Base-by-base conservation (phyloP, 1,284 basidiomycete genomes). In the Cronartium quercuum region DNA sequence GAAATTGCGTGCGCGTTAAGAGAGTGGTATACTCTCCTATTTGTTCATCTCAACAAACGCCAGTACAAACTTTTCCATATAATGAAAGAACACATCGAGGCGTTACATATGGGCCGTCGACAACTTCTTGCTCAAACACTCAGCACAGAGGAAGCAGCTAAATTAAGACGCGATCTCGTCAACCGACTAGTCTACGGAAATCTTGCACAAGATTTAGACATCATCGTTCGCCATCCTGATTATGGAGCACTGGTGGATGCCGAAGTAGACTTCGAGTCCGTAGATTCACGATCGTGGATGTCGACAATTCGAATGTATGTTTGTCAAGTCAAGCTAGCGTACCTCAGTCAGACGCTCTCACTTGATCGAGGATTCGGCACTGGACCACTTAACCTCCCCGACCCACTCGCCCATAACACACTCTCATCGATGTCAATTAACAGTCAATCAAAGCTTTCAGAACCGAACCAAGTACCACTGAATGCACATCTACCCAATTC, bases 1-100 rank as follows among this genome's bases (percentile, higher is more conserved):
- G 95, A 98, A 83, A 96, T 98, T 78, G 91, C 95, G 0, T 95
- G 93, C 24, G 94, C 95, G 0, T 84, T 98, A 57, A 88, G 94
- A 44, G 95, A 98, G 86, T 74, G 64, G 42, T 62, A 40, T 12
- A 47, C 21, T 66, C 77, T 80, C 38, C 90, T 97, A 86, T 94
- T 94, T 80, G 88, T 89, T 71, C 94, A 97, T 82, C 89, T 98
- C 35, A 88, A 89, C 3, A 86, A 88, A 66, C 87, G 93, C 74
- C 91, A 98, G 80, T 98, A 98, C 84, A 87, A 87, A 57, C 87
- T 95, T 21, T 96, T 98, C 83, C 88, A 90, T 78, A 85, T 88
- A 5, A 92, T 98, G 63, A 88, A 89, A 73, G 89, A 90, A 71
- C 92, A 96, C 79, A 92, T 98, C 79, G 92, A 96, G 81, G 90